Conservation (phyloP, 441 rosid species). For the Gossypium schwendimanii region DNA sequence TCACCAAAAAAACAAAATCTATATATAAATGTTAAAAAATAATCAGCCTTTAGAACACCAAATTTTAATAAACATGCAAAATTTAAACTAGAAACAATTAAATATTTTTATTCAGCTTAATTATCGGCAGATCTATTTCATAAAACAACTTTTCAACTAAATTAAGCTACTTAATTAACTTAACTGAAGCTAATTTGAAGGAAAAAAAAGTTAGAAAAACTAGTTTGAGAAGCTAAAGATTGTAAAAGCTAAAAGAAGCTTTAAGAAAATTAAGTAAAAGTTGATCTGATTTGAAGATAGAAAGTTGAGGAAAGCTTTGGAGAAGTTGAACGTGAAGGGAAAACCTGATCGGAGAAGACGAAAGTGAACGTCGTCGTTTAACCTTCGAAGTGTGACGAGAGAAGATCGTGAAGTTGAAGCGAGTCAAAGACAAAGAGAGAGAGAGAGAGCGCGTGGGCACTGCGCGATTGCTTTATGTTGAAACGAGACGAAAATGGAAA, state of each 20-base stretch:
- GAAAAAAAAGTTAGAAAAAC: background rate
- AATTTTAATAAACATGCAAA: background rate
- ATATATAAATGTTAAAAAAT: background rate
- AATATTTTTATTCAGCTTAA: background rate
- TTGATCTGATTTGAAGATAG: background rate
- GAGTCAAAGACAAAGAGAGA: background rate
- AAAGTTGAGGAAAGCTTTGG: background rate
- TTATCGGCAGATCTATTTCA: background rate
- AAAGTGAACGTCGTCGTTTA: background rate
- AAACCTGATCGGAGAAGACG: slow-evolving; percentile 13
- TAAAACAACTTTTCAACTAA: background rate
- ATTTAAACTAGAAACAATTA: background rate
- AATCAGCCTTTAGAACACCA: background rate
- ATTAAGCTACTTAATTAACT: slow-evolving; percentile 4
- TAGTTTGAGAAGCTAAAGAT: background rate
- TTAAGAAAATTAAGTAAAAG: background rate
- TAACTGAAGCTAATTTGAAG: background rate
- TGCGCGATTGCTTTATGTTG: background rate
- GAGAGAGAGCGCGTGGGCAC: background rate
- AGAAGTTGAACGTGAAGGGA: background rate
- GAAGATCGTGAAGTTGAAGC: background rate
- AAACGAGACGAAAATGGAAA: background rate
- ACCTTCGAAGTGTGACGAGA: background rate
- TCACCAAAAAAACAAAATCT: background rate
- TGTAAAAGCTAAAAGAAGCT: background rate